phyloP scores from a whole-genome alignment of 2,329 filamentous ascomycete genomes.

The Pezicula radicicola region DNA sequence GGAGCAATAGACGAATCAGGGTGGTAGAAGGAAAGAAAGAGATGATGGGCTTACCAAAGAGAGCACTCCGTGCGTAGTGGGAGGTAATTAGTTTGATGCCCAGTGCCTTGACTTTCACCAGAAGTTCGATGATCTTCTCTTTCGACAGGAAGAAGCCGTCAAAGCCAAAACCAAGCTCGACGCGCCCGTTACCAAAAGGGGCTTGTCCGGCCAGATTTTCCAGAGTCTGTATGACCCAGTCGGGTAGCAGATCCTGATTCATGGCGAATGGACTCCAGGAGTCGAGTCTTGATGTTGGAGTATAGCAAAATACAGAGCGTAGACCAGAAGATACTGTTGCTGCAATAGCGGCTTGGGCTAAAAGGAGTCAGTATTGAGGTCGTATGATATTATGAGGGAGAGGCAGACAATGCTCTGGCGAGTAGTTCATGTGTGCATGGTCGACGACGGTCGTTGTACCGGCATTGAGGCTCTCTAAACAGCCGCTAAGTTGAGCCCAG shows the following conservation, averaged over 20 bases:
- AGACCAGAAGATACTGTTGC: slow-evolving; percentile 41
- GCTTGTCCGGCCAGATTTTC: slow-evolving; percentile 28
- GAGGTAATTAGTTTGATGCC: slow-evolving; percentile 38
- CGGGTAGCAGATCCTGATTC: slow-evolving; percentile 24
- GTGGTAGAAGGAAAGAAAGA: no score
- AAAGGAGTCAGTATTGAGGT: slow-evolving; percentile 4
- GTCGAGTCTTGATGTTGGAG: slow-evolving; percentile 28
- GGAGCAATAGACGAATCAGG: no score
- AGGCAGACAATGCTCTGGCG: slow-evolving; percentile 28
- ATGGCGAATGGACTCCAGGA: slow-evolving; percentile 27
- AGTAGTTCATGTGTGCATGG: slow-evolving; percentile 32
- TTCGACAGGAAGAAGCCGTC: slow-evolving; percentile 38
- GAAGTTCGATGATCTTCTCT: slow-evolving; percentile 33
- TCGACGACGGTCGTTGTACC: slow-evolving; percentile 40
- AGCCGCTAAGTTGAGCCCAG: slow-evolving; percentile 39
- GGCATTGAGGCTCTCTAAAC: slow-evolving; percentile 36
- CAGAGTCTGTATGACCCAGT: slow-evolving; percentile 34
- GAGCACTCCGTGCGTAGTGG: slow-evolving; percentile 28
- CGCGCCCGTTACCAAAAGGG: slow-evolving; percentile 29
- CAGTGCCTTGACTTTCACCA: slow-evolving; percentile 30
- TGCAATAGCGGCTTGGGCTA: slow-evolving; percentile 32
- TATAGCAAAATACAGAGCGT: slow-evolving; percentile 42
- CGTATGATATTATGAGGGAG: slow-evolving; percentile 3
- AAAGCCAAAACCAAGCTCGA: slow-evolving; percentile 40
- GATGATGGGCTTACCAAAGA: slow-evolving; percentile 2